These are phyloP conservation scores for Clitopilus passeckerianus DNA, from an alignment of 768 basidiomycete genomes.

Conservation along the genomic window DNA sequence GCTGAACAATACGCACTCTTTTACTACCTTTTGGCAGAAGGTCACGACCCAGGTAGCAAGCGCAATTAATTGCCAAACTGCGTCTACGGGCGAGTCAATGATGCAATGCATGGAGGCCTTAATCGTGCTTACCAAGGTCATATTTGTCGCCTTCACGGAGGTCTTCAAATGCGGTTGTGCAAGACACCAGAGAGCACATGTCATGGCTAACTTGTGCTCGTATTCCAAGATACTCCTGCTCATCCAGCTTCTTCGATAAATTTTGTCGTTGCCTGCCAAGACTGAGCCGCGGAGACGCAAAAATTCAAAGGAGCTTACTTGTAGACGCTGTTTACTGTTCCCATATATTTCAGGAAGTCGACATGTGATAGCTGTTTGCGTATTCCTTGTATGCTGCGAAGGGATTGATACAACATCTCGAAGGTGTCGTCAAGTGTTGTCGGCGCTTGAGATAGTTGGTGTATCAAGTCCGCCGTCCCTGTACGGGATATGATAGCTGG, in stretches of 20 bases:
- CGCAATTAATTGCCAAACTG: slow-evolving; percentile 68
- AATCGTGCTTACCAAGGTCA: slow-evolving; percentile 46
- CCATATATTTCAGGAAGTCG: neutral
- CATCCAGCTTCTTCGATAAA: slow-evolving; percentile 20
- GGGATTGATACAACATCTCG: neutral
- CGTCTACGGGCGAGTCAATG: slow-evolving; percentile 35
- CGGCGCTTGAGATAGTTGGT: neutral
- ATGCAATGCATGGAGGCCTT: neutral
- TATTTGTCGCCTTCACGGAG: slow-evolving; percentile 58
- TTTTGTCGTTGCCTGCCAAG: slow-evolving; percentile 1
- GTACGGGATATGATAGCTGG: neutral
- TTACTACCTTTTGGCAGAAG: slow-evolving; percentile 60
- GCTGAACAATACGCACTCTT: slow-evolving; percentile 39
- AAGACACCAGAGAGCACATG: slow-evolving; percentile 58
- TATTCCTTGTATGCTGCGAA: neutral
- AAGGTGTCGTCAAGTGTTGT: neutral
- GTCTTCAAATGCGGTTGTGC: slow-evolving; percentile 60
- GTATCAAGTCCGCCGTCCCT: neutral
- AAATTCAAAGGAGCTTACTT: slow-evolving; percentile 25
- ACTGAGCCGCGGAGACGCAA: too few species aligned
- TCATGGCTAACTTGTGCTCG: slow-evolving; percentile 66
- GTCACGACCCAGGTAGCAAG: slow-evolving; percentile 57
- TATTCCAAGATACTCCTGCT: slow-evolving; percentile 33
- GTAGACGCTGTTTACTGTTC: slow-evolving; percentile 18
- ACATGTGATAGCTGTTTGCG: neutral